Evolutionary conservation across 257 asterid species (phyloP).

Genomic region (Orobanche coerulescens): DNA sequence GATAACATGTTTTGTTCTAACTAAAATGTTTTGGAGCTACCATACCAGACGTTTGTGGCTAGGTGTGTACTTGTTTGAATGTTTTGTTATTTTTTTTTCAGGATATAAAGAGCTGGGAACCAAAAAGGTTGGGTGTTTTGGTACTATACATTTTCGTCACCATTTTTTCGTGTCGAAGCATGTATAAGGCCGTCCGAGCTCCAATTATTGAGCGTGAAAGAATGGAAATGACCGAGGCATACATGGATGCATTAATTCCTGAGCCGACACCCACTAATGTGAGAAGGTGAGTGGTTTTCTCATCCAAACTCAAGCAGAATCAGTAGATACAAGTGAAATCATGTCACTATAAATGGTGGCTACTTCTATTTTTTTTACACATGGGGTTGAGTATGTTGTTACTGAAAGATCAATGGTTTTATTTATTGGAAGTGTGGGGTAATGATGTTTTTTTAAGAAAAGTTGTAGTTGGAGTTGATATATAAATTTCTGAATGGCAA

Average conservation of each 20-base stretch:
- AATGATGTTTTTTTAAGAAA: slow-evolving; percentile 10
- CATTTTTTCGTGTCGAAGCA: slow-evolving; percentile 49
- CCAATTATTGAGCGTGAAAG: slow-evolving; percentile 66
- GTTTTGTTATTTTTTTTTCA: slow-evolving; percentile 27
- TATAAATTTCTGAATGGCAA: slow-evolving; percentile 3
- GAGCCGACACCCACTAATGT: slow-evolving; percentile 86
- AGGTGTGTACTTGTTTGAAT: not conserved
- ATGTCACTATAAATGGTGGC: not conserved
- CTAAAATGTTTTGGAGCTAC: not conserved
- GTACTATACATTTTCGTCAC: slow-evolving; percentile 46
- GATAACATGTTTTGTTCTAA: not conserved
- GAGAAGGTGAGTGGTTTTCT: slow-evolving; percentile 44
- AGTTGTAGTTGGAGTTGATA: not conserved
- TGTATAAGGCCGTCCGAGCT: slow-evolving; percentile 60
- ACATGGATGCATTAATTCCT: slow-evolving; percentile 91
- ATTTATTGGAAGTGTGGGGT: not conserved
- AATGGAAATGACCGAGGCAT: slow-evolving; percentile 73
- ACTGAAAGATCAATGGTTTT: not conserved
- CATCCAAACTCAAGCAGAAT: slow-evolving; percentile 6
- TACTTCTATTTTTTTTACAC: slow-evolving; percentile 4
- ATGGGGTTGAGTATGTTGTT: slow-evolving; percentile 16
- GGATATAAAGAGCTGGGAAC: slow-evolving; percentile 84
- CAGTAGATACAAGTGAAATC: slow-evolving; percentile 16
- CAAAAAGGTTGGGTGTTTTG: slow-evolving; percentile 61
- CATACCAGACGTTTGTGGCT: not conserved